A percentile compares a stretch with the other conserved stretches of the same genome.
Evolutionary conservation across 2,329 filamentous ascomycete species (phyloP).

Genomic region (Pseudogymnoascus sp.): DNA sequence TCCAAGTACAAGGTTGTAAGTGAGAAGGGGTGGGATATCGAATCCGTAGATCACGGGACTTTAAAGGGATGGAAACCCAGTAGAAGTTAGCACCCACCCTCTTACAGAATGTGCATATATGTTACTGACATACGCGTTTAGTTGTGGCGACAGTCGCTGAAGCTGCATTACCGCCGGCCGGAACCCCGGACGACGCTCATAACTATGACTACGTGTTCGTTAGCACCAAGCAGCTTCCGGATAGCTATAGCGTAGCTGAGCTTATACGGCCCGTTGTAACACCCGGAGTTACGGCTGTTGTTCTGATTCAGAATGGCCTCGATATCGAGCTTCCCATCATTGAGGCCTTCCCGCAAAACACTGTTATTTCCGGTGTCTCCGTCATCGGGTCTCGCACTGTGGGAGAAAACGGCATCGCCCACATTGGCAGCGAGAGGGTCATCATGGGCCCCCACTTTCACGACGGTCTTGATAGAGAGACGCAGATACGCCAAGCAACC

Average conservation of each 20-base stretch:
- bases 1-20: conserved; percentile 22
- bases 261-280: conserved; percentile 24
- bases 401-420: conserved; percentile 18
- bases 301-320: conserved; percentile 28
- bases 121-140: background rate
- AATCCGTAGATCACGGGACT: conserved; percentile 21
- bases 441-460: conserved; percentile 21
- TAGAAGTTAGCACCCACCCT: conserved; percentile 14
- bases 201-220: conserved; percentile 26
- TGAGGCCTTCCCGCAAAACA: conserved; percentile 20
- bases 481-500: conserved; percentile 15
- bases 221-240: conserved; percentile 28
- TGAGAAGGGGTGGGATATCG: conserved; percentile 22
- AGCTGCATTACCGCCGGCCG: background rate
- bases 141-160: conserved; percentile 4
- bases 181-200: conserved; percentile 10
- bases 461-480: conserved; percentile 15
- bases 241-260: conserved; percentile 24
- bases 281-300: conserved; percentile 22
- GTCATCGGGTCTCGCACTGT: conserved; percentile 22
- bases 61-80: conserved; percentile 21
- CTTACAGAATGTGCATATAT: too few relatives aligned
- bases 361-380: conserved; percentile 22
- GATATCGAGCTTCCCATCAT: conserved; percentile 25
- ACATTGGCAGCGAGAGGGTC: conserved; percentile 20